These are phyloP conservation scores for Acarospora socialis DNA, from an alignment of 2,329 filamentous ascomycete species.

Conservation along the genomic window DNA sequence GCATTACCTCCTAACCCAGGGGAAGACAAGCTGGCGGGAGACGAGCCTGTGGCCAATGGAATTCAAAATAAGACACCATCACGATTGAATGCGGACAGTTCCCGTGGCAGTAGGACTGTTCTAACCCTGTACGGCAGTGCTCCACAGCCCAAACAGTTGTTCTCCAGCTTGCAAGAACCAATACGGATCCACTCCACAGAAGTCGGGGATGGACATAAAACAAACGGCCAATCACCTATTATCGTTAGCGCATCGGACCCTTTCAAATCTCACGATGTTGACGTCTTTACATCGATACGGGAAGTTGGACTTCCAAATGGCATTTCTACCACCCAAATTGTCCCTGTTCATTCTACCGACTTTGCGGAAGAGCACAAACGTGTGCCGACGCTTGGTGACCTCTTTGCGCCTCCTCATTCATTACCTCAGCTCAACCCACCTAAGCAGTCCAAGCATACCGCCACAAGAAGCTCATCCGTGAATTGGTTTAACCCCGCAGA, in stretches of 20 bases:
- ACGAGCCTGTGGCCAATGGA: too few species aligned
- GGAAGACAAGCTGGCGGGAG: constrained; percentile 41
- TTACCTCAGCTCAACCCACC: constrained; percentile 28
- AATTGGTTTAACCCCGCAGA: constrained; percentile 31
- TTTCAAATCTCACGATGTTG: constrained; percentile 22
- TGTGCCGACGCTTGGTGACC: constrained; percentile 29
- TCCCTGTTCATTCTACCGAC: constrained; percentile 35
- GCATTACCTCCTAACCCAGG: constrained; percentile 27
- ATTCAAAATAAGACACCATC: too few species aligned
- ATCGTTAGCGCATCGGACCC: constrained; percentile 26
- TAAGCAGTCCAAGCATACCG: constrained; percentile 20
- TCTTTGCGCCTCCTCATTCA: constrained; percentile 28
- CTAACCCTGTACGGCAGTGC: constrained; percentile 67
- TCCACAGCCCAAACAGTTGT: constrained; percentile 61
- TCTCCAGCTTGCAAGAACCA: constrained; percentile 63
- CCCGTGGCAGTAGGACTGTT: constrained; percentile 25
- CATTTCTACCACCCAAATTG: constrained; percentile 53
- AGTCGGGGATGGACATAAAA: constrained; percentile 9
- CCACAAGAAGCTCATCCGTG: constrained; percentile 20
- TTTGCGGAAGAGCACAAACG: constrained; percentile 19
- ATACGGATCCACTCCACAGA: constrained; percentile 23
- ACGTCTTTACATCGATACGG: constrained; percentile 37
- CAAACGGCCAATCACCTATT: constrained; percentile 16
- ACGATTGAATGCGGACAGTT: too few species aligned
- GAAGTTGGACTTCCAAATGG: constrained; percentile 60